Evolutionary conservation across 2,329 filamentous ascomycete species (phyloP), one percentile per base, ranked within the genome.

Genomic region (Pseudogymnoascus sp.): DNA sequence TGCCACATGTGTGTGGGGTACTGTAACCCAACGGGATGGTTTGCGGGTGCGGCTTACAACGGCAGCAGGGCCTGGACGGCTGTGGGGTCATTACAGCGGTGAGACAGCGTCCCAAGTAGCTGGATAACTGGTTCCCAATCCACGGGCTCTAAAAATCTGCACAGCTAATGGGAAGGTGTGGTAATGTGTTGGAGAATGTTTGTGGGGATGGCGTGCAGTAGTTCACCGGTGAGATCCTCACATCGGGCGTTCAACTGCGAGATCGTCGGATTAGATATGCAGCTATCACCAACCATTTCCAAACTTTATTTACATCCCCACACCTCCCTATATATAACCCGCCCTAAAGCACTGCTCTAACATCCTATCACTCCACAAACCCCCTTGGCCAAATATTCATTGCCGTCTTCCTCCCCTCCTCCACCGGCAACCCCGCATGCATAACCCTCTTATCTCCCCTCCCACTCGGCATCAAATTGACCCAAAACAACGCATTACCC

Each of bases 401-500:
- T 9, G 75, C 76, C 4, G 74, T 77, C 72, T 79, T 79, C 57
- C 70, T 57, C 3, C 77, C 77, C 0, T 67, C 67, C 6, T 65
- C 71, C 5, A 78, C 67, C 4, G 76, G 75, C 41, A 78, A 65
- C 0, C 77, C 77, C 0, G 77, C 75, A 62, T 79, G 77, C 30
- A 73, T 67, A 1, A 74, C 75, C 59, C 75, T 70, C 59, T 60
- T 61, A 57, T 78, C 74, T 0, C 76, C 77, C 1, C 74, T 75
- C 2, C 74, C 75, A 41, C 78, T 76, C 7, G 69, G 64, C 60
- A 75, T 73, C 20, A 78, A 65, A 63, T 78, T 78, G 16, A 77
- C 70, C 76, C 76, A 78, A 62, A 78, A 78, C 38, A 79, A 62
- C 4, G 74, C 76, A 60, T 78, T 78, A 0, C 76, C 75, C 4